Base-by-base conservation (phyloP, 495 filamentous ascomycete species). In the Annulohypoxylon moriforme region DNA sequence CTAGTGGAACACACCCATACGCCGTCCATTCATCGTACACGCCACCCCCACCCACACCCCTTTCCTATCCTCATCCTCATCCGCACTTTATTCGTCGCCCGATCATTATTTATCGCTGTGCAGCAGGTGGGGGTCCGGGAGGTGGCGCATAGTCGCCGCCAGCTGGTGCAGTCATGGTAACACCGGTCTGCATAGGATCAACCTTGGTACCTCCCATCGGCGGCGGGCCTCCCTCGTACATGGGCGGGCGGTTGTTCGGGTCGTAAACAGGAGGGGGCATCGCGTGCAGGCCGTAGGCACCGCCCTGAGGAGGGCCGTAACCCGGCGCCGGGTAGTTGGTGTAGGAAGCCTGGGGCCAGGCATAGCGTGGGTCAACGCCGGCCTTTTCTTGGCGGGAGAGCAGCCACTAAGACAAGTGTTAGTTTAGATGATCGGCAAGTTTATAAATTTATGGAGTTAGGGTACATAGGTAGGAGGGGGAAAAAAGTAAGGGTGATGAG, bases 221-320 rank as follows among this genome's bases (percentile, higher is more conserved):
- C 9, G 83, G 81, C 10, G 85, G 84, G 4, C 83, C 84, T 38
- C 85, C 80, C 64, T 92, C 91, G 55, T 77, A 77, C 3, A 88
- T 86, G 20, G 88, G 88, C 0, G 84, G 80, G 4, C 81, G 68
- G 20, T 79, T 75, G 61, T 83, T 80, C 0, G 83, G 82, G 52
- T 85, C 83, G 67, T 85, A 85, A 5, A 84, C 79, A 22, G 82
- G 81, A 50, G 89, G 89, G 44, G 88, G 87, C 72, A 89, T 82
- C n/a, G 80, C 61, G 33, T 90, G 77, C 86, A 90, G 89, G 60
- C 81, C 82, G 69, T 89, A 88, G 14, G 79, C 76, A 20, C 80
- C 75, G n/a, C 16, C 16, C 5, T n/a, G 40, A 6, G 40, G 40
- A 3, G 40, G 36, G 3, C 66, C 72, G 63, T 57, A 60, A 58